Base-by-base conservation (phyloP, 2,329 filamentous ascomycete genomes). In the Pseudogymnoascus sp. region DNA sequence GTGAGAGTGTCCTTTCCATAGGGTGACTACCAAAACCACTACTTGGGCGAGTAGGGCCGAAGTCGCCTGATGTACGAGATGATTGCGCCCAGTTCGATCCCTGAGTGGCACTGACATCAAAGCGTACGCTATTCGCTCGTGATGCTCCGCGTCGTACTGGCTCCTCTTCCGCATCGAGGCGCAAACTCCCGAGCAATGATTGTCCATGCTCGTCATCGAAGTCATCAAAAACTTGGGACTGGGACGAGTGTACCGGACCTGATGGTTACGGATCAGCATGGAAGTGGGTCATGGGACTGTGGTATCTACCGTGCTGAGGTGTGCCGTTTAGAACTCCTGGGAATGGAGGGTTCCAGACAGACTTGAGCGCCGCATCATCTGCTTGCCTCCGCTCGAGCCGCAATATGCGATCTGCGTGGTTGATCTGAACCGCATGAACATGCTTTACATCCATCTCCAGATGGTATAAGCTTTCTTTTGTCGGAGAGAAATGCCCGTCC, bases 101-200 rank as follows among this genome's bases (percentile, higher is more conserved):
- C 68, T 96, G 91, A 68, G 96, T 85, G 12, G 93, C 92, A 70
- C 91, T 96, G 72, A 97, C 93, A 71, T 97, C 94, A 69, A 99
- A 99, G 37, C 94, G 89, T 67, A 99, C 94, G 71, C 94, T 97
- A 72, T 97, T 97, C 57, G 94, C 93, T 68, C 94, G 84, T 15
- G 94, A 99, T 15, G 91, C 90, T 60, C 94, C 90, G 65, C 93
- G 84, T 37, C 91, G 85, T 62, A 91, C 86, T 33, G 89, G 89
- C 71, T 92, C 89, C 64, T 97, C 91, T 64, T 96, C 92, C 4
- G 87, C 82, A 65, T 96, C 93, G 6, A 97, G 80, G 62, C 92
- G 90, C 62, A 97, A 81, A 60, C 89, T 90, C 59, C 87, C 88
- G 57, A 96, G 82, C 62, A 94, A 80, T 68, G 87, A 89, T 70